Evolutionary conservation across 495 filamentous ascomycete genomes (phyloP).

Genomic region (Parathielavia hyrcaniae): DNA sequence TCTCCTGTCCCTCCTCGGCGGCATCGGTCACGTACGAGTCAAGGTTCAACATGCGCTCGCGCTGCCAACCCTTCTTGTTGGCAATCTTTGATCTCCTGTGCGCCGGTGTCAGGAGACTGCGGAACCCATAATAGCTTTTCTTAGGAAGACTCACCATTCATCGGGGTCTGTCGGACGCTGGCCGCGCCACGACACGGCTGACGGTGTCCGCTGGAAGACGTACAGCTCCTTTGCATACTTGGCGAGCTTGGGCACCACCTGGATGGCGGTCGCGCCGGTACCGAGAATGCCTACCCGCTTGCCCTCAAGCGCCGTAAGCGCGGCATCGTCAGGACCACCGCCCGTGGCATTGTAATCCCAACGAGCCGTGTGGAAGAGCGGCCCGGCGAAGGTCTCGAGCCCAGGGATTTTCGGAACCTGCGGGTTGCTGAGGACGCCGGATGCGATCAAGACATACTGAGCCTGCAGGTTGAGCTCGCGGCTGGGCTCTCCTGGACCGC

Average conservation of each 20-base stretch:
- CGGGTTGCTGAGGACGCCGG: conserved; percentile 40
- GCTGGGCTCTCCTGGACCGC: conserved; percentile 31
- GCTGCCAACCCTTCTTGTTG: conserved; percentile 42
- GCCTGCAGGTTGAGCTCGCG: conserved; percentile 29
- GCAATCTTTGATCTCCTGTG: conserved; percentile 34
- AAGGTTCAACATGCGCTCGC: conserved; percentile 35
- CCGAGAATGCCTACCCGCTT: conserved; percentile 51
- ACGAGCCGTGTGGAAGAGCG: conserved; percentile 48
- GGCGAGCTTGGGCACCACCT: conserved; percentile 47
- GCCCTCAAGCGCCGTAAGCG: conserved; percentile 40
- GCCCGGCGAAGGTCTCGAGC: conserved; percentile 41
- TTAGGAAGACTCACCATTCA: conserved; percentile 30
- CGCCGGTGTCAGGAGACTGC: background rate
- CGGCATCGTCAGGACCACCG: conserved; percentile 42
- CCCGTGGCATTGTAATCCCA: conserved; percentile 53
- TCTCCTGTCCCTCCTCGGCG: conserved; percentile 22
- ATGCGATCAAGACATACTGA: conserved; percentile 35
- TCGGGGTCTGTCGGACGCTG: conserved; percentile 45
- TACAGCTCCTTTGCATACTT: conserved; percentile 47
- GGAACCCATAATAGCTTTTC: rapidly evolving
- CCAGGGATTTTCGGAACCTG: conserved; percentile 44
- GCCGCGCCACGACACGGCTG: conserved; percentile 43
- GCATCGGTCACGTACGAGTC: conserved; percentile 27
- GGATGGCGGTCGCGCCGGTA: conserved; percentile 52
- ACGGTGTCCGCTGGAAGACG: conserved; percentile 53